phyloP scores from a whole-genome alignment of 371 early-diverging fungal genomes.

The Mucor irregularis region DNA sequence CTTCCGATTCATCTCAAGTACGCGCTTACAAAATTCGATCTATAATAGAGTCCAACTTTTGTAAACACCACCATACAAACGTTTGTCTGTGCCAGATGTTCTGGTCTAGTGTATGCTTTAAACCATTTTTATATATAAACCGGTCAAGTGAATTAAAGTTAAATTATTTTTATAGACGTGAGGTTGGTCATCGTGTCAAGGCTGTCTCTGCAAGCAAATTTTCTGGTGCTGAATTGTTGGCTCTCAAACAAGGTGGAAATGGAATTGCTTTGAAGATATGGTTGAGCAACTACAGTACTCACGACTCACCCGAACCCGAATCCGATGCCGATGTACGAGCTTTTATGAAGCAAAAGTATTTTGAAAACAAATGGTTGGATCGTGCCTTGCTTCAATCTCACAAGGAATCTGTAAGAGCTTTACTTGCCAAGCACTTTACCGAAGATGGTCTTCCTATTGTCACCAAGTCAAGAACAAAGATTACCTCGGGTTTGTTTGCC shows the following conservation, averaged over 20 bases:
- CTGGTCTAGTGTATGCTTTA: conserved; percentile 61
- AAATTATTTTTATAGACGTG: conserved; percentile 50
- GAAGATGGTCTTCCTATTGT: conserved; percentile 16
- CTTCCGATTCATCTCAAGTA: not conserved
- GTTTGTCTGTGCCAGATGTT: conserved; percentile 64
- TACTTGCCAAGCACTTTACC: conserved; percentile 12
- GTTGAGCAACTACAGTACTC: conserved; percentile 23
- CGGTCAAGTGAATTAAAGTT: too few relatives aligned
- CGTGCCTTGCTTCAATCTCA: conserved; percentile 12
- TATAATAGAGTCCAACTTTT: conserved; percentile 57
- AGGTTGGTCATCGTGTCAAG: conserved; percentile 68
- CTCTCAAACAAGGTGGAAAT: conserved; percentile 63
- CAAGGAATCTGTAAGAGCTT: not conserved
- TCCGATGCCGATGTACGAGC: conserved; percentile 35
- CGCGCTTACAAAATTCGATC: not conserved
- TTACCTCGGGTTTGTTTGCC: conserved; percentile 1
- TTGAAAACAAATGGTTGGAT: conserved; percentile 43
- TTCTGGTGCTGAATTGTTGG: conserved; percentile 53
- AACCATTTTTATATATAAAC: not conserved
- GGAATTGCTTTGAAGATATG: conserved; percentile 40
- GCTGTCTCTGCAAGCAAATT: conserved; percentile 67
- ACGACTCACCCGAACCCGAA: conserved; percentile 34
- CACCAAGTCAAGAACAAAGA: conserved; percentile 5
- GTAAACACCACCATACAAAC: conserved; percentile 62
- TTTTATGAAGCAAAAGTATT: conserved; percentile 48